These are phyloP conservation scores for Aspergillus cejpii DNA, from an alignment of 2,329 filamentous ascomycete species.

Conservation along the genomic window DNA sequence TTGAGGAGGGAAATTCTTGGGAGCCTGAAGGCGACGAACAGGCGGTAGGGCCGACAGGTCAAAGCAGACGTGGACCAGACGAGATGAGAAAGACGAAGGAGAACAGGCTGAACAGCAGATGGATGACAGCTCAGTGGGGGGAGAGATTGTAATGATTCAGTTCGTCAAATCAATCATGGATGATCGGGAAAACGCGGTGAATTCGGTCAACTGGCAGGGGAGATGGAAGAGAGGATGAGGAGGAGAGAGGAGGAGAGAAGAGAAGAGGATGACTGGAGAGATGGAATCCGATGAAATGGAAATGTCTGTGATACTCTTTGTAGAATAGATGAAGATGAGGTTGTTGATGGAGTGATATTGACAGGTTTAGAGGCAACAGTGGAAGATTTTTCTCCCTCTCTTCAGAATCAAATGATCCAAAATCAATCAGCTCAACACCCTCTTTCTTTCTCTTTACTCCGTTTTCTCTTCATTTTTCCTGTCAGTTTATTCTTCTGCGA, in stretches of 20 bases:
- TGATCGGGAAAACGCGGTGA: constrained; percentile 6
- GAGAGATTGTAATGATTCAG: constrained; percentile 6
- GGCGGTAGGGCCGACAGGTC: constrained; percentile 17
- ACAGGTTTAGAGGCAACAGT: background rate
- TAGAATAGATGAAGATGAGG: constrained; percentile 1
- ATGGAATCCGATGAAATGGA: constrained; percentile 7
- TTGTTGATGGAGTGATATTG: background rate
- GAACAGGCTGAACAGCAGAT: too few relatives aligned
- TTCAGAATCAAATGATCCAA: too few relatives aligned
- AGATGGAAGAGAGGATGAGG: constrained; percentile 3
- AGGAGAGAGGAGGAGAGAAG: constrained; percentile 1
- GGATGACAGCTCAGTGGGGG: constrained; percentile 16
- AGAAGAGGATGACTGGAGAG: constrained; percentile 1
- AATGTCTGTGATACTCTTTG: constrained; percentile 1
- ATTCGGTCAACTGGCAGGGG: background rate
- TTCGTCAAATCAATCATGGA: constrained; percentile 12
- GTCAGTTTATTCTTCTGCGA: too few relatives aligned
- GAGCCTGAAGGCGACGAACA: constrained; percentile 3
- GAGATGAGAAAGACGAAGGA: constrained; percentile 14
- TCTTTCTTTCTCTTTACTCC: background rate
- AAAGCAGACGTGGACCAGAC: constrained; percentile 20
- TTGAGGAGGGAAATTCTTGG: background rate
- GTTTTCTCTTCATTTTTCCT: background rate
- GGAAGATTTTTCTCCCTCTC: background rate
- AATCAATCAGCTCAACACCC: too few relatives aligned